Evolutionary conservation across 352 stramenopile genomes (phyloP).

Genomic region (Phytophthora tentaculata): DNA sequence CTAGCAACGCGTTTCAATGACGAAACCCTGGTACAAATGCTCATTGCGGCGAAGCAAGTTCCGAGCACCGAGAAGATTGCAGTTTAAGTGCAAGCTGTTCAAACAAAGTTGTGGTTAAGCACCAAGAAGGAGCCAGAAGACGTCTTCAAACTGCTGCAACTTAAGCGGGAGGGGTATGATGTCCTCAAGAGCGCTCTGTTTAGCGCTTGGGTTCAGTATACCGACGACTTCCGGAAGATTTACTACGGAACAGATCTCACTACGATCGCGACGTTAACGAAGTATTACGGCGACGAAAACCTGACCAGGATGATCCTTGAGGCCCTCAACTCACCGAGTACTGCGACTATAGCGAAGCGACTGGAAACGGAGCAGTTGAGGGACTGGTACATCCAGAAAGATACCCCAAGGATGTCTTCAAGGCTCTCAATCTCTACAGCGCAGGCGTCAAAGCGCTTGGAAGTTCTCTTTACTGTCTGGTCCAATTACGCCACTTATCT

Average conservation of each 20-base stretch:
- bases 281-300: conserved; percentile 2
- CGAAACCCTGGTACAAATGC: conserved; percentile 1
- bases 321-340: not conserved
- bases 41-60: conserved; percentile 12
- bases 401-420: conserved; percentile 9
- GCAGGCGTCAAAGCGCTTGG: not conserved
- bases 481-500: conserved; percentile 12
- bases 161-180: not conserved
- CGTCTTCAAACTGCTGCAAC: conserved; percentile 15
- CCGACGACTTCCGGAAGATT: conserved; percentile 10
- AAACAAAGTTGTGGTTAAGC: conserved; percentile 7
- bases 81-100: conserved; percentile 2
- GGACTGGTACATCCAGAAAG: conserved; percentile 7
- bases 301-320: conserved; percentile 12
- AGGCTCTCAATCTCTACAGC: conserved; percentile 6
- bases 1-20: not conserved
- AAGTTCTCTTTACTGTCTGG: conserved; percentile 18
- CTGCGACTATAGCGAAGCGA: not conserved
- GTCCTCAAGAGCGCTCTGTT: conserved; percentile 12
- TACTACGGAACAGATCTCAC: conserved; percentile 5
- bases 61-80: conserved; percentile 4
- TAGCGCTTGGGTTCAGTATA: conserved; percentile 17
- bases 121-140: not conserved
- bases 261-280: not conserved
- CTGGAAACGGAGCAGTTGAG: conserved; percentile 16